phyloP scores from a whole-genome alignment of 345 rosid genomes.

The Linum trigynum region DNA sequence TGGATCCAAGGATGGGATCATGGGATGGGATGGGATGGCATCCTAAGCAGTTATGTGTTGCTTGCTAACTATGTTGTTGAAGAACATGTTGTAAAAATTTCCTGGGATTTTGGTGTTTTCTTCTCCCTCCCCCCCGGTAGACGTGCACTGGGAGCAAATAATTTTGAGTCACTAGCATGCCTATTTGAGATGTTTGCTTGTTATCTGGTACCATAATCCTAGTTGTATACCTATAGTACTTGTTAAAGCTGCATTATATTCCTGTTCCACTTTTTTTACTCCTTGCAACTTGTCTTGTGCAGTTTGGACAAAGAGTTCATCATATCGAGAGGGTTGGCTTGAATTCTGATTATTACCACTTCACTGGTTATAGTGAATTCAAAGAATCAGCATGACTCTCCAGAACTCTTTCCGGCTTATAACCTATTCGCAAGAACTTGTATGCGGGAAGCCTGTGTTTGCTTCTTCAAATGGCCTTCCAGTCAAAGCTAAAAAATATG shows the following conservation, averaged over 20 bases:
- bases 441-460: slow-evolving; percentile 58
- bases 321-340: background rate
- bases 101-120: no score
- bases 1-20: no score
- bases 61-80: no score
- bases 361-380: background rate
- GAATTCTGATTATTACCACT: background rate
- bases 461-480: slow-evolving; percentile 80
- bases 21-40: no score
- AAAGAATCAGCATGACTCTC: slow-evolving; percentile 20
- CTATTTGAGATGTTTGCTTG: no score
- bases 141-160: no score
- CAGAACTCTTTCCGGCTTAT: slow-evolving; percentile 39
- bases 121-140: no score
- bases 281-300: background rate
- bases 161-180: no score
- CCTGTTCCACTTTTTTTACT: background rate
- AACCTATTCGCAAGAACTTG: slow-evolving; percentile 67
- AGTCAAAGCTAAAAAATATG: slow-evolving; percentile 62
- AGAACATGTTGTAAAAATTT: no score
- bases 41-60: no score
- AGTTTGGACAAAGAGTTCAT: background rate
- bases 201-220: no score
- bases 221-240: background rate
- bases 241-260: background rate